Conservation (phyloP, 2,329 filamentous ascomycete species). For the Fusarium oxysporum region DNA sequence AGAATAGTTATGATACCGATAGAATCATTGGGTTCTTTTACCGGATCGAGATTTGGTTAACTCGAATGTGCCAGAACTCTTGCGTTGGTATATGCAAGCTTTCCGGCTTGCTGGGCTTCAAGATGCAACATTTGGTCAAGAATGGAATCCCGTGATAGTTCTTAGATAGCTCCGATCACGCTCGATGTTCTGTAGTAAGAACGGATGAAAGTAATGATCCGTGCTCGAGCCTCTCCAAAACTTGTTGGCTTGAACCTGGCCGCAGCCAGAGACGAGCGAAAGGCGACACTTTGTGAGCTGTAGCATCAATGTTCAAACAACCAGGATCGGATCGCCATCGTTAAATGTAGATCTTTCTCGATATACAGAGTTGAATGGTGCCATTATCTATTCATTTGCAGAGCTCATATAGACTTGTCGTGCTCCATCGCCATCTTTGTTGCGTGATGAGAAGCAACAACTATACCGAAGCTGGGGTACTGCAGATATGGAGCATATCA, state of each 20-base stretch:
- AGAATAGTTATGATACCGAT: background rate
- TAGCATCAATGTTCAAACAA: too few species aligned
- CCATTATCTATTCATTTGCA: background rate
- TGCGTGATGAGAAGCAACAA: background rate
- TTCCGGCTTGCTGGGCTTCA: background rate
- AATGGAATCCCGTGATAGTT: fast-evolving
- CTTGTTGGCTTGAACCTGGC: background rate
- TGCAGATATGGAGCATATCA: background rate
- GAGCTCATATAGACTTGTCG: background rate
- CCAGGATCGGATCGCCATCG: too few species aligned
- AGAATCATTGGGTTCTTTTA: fast-evolving
- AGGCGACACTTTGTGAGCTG: background rate
- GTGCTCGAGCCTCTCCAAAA: background rate
- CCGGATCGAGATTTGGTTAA: too few species aligned
- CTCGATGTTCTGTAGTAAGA: background rate
- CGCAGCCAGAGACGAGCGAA: background rate
- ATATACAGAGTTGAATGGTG: background rate
- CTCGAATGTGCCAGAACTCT: background rate
- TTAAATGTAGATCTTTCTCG: too few species aligned
- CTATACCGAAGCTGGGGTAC: too few species aligned
- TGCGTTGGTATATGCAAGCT: background rate
- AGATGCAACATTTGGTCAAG: background rate
- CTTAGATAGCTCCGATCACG: background rate
- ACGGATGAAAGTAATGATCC: background rate
- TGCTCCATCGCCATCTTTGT: background rate